Evolutionary conservation across 169 alveolate genomes (phyloP), one percentile per base, ranked within the genome.

Genomic region (Plasmodium coatneyi): DNA sequence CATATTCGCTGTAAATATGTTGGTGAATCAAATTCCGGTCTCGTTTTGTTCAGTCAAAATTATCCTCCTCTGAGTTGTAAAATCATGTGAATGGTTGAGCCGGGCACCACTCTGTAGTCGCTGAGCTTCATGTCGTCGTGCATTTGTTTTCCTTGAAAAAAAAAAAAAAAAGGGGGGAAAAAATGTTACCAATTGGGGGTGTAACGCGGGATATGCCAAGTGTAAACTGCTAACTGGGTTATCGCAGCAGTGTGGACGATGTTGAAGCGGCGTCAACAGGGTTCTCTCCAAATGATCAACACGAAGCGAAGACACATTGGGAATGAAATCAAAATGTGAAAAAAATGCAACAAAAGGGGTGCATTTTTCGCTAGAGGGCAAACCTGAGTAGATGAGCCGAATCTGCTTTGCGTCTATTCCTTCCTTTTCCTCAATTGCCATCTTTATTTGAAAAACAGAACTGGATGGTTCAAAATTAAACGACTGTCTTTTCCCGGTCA

Each of bases 41-140:
- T 25, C 30, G 6, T 9, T 41, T 43, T 80, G 66, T 80, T 89
- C 80, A 34, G 32, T 82, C 78, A 74, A 54, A 12, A 32, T 30
- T 41, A 71, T 34, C 98, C 98, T 12, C 99, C 99, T 76, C 99
- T 95, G 71, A 98, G 97, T 90, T 98, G 99, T 54, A 98, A 98
- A 12, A 98, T 99, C 99, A 98, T 98, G 96, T 98, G 99, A 90
- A 98, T 98, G 39, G 99, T 98, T 92, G 98, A 95, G 32, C 99
- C 99, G 3, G 99, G 99, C 36, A 96, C 96, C 16, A 98, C 98
- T 76, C 97, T 97, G 97, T 98, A 98, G 92, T 98, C 99, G 76
- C 94, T 66, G 28, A 98, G 96, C 76, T 96, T 97, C 90, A 97
- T 95, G 46, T 98, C 99, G 66, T 98, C 99, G 25, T 96, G 95